Percentiles rank a stretch among this genome's conserved stretches.
Evolutionary conservation across 495 filamentous ascomycete species (phyloP).

Genomic region (Daldinia bambusicola): DNA sequence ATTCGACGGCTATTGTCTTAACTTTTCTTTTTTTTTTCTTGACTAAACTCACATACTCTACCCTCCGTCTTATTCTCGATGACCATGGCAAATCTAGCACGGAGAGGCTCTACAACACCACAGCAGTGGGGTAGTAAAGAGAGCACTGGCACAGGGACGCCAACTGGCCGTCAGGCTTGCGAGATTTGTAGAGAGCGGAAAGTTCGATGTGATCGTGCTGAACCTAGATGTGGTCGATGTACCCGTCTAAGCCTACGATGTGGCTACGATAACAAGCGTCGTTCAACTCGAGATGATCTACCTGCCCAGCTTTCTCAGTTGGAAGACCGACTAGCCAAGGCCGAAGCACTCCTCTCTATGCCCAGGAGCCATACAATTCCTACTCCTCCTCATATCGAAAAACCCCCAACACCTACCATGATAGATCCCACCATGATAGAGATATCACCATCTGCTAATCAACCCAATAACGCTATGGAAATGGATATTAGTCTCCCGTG

Average conservation of each 20-base stretch:
- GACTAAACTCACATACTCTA: background rate
- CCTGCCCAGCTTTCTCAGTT: constrained; percentile 15
- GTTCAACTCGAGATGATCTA: constrained; percentile 15
- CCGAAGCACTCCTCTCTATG: constrained; percentile 20
- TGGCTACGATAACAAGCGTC: constrained; percentile 13
- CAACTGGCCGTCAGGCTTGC: constrained; percentile 10
- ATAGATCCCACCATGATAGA: constrained; percentile 13
- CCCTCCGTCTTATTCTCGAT: background rate
- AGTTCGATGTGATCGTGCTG: constrained; percentile 19
- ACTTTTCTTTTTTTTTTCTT: background rate
- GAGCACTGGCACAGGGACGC: constrained; percentile 4
- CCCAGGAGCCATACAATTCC: constrained; percentile 15
- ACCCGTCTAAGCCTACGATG: constrained; percentile 12
- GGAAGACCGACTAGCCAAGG: constrained; percentile 16
- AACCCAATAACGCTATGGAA: constrained; percentile 10
- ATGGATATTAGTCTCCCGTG: constrained; percentile 11
- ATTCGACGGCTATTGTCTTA: background rate
- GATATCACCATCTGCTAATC: constrained; percentile 5
- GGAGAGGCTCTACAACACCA: constrained; percentile 10
- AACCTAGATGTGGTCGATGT: constrained; percentile 14
- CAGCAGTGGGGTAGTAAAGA: constrained; percentile 9
- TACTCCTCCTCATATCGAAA: constrained; percentile 14
- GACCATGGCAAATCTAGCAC: constrained; percentile 15
- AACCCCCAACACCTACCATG: constrained; percentile 10
- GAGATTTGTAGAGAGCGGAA: constrained; percentile 20